These are phyloP conservation scores for Penicillium corylophilum DNA, from an alignment of 2,329 filamentous ascomycete genomes.

Conservation along the genomic window DNA sequence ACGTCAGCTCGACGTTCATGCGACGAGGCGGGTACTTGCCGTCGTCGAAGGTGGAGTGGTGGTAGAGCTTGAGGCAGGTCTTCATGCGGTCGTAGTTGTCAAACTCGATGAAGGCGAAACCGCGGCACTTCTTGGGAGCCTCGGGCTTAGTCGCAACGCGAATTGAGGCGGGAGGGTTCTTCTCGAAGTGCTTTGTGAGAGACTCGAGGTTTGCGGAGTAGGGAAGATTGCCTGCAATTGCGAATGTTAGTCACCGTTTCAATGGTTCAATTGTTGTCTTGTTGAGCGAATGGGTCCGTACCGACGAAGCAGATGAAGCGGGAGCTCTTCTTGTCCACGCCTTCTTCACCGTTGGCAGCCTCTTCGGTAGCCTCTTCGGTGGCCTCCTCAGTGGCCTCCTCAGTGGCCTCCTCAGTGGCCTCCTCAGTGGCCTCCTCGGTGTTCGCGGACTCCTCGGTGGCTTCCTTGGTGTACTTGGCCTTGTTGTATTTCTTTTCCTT, in stretches of 20 bases:
- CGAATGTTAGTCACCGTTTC: constrained; percentile 3
- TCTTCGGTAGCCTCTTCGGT: constrained; percentile 10
- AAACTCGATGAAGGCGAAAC: constrained; percentile 88
- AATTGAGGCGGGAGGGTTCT: constrained; percentile 67
- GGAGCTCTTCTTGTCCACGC: constrained; percentile 38
- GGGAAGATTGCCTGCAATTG: constrained; percentile 72
- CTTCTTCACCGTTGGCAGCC: constrained; percentile 14
- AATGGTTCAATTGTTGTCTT: not conserved
- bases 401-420: constrained; percentile 9
- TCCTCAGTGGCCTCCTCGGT: constrained; percentile 11
- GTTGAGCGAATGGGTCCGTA: constrained; percentile 31
- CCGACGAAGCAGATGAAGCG: constrained; percentile 79
- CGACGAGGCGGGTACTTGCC: constrained; percentile 59
- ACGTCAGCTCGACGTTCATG: constrained; percentile 93
- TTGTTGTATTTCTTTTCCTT: constrained; percentile 23
- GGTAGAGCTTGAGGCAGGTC: constrained; percentile 85
- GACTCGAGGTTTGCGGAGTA: constrained; percentile 72
- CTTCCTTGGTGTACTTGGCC: constrained; percentile 10
- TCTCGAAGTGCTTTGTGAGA: constrained; percentile 73
- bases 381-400: too few relatives aligned
- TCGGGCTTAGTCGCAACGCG: constrained; percentile 71
- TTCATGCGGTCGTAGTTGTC: constrained; percentile 84
- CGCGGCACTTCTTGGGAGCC: constrained; percentile 63
- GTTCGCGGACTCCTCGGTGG: constrained; percentile 6
- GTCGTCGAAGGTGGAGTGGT: constrained; percentile 74